Evolutionary conservation across 2,329 filamentous ascomycete species (phyloP).

Genomic region (Akanthomyces muscarius): DNA sequence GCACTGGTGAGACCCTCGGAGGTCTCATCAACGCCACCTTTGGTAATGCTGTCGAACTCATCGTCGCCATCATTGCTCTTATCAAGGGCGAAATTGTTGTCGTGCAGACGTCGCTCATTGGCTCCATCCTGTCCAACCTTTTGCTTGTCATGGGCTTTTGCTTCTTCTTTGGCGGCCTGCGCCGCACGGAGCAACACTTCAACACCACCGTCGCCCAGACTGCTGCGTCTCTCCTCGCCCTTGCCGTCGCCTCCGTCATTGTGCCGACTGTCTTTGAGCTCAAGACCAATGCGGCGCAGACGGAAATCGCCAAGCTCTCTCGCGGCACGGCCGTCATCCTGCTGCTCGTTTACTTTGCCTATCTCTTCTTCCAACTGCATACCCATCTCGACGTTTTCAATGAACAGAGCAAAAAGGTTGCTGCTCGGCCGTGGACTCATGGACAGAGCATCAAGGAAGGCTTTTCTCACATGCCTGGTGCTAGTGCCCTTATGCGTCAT

Average conservation of each 20-base stretch:
- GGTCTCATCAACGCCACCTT: constrained; percentile 89
- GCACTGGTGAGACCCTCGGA: constrained; percentile 79
- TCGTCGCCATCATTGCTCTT: constrained; percentile 82
- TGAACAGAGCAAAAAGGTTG: constrained; percentile 71
- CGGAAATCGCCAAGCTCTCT: constrained; percentile 59
- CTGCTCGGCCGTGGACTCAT: constrained; percentile 48
- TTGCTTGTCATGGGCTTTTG: constrained; percentile 87
- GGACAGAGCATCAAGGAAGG: constrained; percentile 37
- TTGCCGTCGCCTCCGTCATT: constrained; percentile 77
- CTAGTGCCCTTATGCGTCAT: constrained; percentile 30
- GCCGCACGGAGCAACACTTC: constrained; percentile 79
- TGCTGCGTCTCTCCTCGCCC: constrained; percentile 72
- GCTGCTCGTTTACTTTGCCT: constrained; percentile 76
- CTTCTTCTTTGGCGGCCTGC: constrained; percentile 82
- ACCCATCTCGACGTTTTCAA: constrained; percentile 80
- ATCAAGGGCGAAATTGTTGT: constrained; percentile 71
- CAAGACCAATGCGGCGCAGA: constrained; percentile 36
- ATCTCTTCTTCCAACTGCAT: constrained; percentile 87
- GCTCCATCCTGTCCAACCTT: constrained; percentile 86
- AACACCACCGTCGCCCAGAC: constrained; percentile 91
- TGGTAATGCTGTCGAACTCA: constrained; percentile 87
- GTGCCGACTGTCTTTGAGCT: constrained; percentile 83
- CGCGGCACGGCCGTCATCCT: constrained; percentile 76
- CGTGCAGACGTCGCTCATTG: constrained; percentile 88
- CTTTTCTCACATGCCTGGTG: constrained; percentile 36